Evolutionary conservation across 331 rosid genomes (phyloP).

Genomic region (Pyracantha coccinea): DNA sequence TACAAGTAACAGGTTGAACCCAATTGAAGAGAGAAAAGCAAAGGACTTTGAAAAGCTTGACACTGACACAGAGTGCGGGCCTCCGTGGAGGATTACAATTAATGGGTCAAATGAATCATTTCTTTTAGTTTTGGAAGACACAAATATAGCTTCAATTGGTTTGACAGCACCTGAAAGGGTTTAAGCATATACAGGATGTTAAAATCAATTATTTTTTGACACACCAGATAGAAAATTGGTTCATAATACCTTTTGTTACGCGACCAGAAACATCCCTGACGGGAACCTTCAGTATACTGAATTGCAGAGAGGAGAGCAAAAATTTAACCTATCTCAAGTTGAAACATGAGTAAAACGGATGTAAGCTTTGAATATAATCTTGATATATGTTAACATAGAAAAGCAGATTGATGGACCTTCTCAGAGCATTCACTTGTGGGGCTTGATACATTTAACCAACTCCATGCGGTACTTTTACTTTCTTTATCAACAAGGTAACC

Average conservation of each 20-base stretch:
- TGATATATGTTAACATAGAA: constrained; percentile 4
- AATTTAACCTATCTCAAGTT: constrained; percentile 52
- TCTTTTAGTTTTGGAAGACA: constrained; percentile 60
- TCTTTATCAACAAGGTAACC: constrained; percentile 50
- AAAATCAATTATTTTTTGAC: constrained; percentile 1
- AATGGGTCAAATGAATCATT: constrained; percentile 52
- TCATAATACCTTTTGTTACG: constrained; percentile 55
- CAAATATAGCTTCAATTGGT: constrained; percentile 80
- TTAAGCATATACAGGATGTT: constrained; percentile 5
- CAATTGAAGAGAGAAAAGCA: constrained; percentile 79
- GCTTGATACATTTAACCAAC: constrained; percentile 59
- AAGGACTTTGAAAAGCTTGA: constrained; percentile 70
- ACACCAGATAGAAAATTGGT: constrained; percentile 2
- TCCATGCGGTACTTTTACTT: constrained; percentile 48
- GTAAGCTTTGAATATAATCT: constrained; percentile 15
- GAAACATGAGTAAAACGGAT: constrained; percentile 7
- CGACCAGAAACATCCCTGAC: constrained; percentile 56
- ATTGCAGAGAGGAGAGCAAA: constrained; percentile 61
- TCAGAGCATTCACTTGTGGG: constrained; percentile 58
- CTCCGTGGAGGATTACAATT: constrained; percentile 82
- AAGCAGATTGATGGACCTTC: constrained; percentile 46
- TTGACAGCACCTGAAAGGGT: constrained; percentile 61
- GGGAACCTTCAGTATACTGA: constrained; percentile 64
- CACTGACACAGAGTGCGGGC: constrained; percentile 58
- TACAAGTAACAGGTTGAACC: constrained; percentile 68